phyloP scores from a whole-genome alignment of 176 grass and related monocot species.

The Tuctoria greenei region DNA sequence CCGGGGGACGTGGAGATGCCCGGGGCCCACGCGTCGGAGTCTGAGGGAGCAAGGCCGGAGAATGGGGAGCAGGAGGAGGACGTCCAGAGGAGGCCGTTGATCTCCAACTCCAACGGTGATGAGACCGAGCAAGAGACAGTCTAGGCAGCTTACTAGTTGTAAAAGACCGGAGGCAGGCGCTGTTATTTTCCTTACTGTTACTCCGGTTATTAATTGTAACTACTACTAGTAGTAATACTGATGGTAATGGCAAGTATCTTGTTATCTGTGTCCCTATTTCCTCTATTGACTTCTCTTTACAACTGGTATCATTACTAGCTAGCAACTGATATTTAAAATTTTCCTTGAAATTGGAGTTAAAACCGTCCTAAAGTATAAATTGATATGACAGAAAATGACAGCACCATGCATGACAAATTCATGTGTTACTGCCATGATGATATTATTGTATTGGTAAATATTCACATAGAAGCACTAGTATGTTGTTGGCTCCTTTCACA shows the following conservation, averaged over 20 bases:
- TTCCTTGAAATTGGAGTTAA: no score
- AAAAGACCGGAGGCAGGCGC: neutral
- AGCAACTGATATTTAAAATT: no score
- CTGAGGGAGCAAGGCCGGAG: constrained; percentile 35
- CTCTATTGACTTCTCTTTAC: no score
- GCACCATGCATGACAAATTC: neutral
- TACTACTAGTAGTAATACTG: neutral
- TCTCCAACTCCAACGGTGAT: constrained; percentile 33
- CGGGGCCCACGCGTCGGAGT: neutral
- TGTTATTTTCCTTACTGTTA: constrained; percentile 28
- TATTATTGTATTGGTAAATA: neutral
- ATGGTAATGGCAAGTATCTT: constrained; percentile 9
- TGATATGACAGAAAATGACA: constrained; percentile 3
- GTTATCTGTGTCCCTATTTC: neutral
- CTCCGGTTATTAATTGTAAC: constrained; percentile 26
- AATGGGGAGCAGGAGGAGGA: constrained; percentile 37
- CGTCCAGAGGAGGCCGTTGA: constrained; percentile 46
- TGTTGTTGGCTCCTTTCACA: constrained; percentile 31
- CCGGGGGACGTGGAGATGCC: neutral
- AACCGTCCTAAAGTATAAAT: no score
- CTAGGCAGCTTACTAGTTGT: constrained; percentile 24
- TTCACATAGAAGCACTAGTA: neutral
- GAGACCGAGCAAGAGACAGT: constrained; percentile 4
- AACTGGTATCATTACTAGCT: no score
- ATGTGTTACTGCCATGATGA: no score